Conservation (phyloP, 176 grass and related monocot genomes). For the Aegilops longissima region DNA sequence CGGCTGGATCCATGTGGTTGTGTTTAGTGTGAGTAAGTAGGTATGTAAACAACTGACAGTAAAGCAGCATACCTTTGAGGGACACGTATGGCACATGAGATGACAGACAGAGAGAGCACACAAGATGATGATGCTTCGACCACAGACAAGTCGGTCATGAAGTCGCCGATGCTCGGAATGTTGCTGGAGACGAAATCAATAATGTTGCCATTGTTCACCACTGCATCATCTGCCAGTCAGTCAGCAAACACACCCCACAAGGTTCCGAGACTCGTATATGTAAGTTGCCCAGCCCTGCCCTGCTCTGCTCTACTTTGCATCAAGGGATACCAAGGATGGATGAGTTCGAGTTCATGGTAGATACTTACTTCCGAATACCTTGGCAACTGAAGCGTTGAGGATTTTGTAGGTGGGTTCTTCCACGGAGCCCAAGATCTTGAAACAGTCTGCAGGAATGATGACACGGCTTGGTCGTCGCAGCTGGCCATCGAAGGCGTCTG, state of each 20-base stretch:
- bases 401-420: slow-evolving; percentile 59
- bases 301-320: too few species aligned
- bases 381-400: slow-evolving; percentile 48
- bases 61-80: slow-evolving; percentile 51
- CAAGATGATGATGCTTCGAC: background rate
- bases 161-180: slow-evolving; percentile 58
- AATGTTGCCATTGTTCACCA: slow-evolving; percentile 59
- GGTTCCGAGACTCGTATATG: background rate
- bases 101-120: slow-evolving; percentile 53
- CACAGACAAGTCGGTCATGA: slow-evolving; percentile 13
- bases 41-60: too few species aligned
- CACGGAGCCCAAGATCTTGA: slow-evolving; percentile 40
- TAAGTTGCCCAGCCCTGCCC: background rate
- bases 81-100: slow-evolving; percentile 66
- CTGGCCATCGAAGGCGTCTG: background rate
- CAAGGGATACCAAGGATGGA: too few species aligned
- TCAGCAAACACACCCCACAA: too few species aligned
- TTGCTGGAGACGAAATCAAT: slow-evolving; percentile 55
- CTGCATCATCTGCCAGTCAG: slow-evolving; percentile 28
- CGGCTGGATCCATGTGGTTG: too few species aligned
- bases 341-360: background rate
- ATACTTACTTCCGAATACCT: slow-evolving; percentile 58
- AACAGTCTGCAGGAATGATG: too few species aligned
- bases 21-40: too few species aligned
- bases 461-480: slow-evolving; percentile 19